Evolutionary conservation across 202 grass and related monocot genomes (phyloP), one percentile per base, ranked within the genome.

Genomic region (Zizania palustris): DNA sequence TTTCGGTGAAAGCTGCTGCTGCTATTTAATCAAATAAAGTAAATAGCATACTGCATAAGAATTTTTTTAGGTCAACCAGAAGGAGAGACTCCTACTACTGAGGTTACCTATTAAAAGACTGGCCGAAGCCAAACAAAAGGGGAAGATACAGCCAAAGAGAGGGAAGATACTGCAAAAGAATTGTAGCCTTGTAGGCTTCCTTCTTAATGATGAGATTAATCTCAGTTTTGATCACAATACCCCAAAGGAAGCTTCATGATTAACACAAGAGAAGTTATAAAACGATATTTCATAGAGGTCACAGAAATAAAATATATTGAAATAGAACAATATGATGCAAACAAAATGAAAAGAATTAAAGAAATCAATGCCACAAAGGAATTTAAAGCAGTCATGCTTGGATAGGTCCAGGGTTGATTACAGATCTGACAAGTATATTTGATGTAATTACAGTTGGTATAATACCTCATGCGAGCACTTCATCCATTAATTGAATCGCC

Each of bases 381-480:
- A 63, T 39, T 83, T 71, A 18, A 55, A 84, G 16, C 57, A 6
- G 34, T 90, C 79, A 90, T 61, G 68, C 63, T 68, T 82, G 78
- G 78, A 85, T 74, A 63, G 76, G 79, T 15, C 80, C 85, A 65
- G 83, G 86, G 60, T 83, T 89, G 45, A 89, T 90, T 46, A 96
- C 85, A 85, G 85, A 84, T 83, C 71, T 87, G 74, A 99, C 87
- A 76, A 99, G 79, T 87, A 93, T 93, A 81, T 74, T 90, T 92
- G 92, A 99, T n/a, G 92, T 96, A 78, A 99, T 85, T 71, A 51
- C 40, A 76, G 85, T 93, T 78, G 96, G 96, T 48, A 80, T 75
- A 74, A 91, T 85, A 43, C 89, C 91, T 79, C 7, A 36, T 81
- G 78, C 81, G 72, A 96, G 43, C 40, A 89, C 71, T 63, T 96